Conservation (phyloP, 768 basidiomycete genomes). For the Pleurotus cornucopiae region DNA sequence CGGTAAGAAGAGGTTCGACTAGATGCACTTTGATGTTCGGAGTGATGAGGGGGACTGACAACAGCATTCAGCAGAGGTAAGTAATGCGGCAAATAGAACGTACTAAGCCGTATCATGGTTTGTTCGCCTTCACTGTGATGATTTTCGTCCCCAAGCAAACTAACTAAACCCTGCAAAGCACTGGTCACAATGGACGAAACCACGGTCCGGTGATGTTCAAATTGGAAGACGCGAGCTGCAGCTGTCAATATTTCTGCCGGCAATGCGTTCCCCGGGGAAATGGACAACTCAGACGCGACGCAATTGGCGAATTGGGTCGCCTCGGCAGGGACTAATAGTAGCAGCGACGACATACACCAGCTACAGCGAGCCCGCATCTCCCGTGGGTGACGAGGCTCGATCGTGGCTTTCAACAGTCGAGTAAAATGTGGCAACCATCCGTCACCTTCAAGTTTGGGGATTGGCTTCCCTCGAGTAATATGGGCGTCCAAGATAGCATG, state of each 20-base stretch:
- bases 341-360: slow-evolving; percentile 25
- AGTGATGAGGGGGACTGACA: slow-evolving; percentile 24
- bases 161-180: slow-evolving; percentile 51
- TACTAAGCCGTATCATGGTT: slow-evolving; percentile 34
- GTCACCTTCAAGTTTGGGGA: slow-evolving; percentile 15
- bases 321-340: slow-evolving; percentile 20
- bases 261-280: slow-evolving; percentile 19
- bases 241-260: slow-evolving; percentile 26
- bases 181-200: slow-evolving; percentile 34
- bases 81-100: slow-evolving; percentile 15
- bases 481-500: slow-evolving; percentile 43
- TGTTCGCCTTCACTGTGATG: slow-evolving; percentile 16
- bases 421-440: slow-evolving; percentile 27
- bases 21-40: slow-evolving; percentile 47
- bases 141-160: slow-evolving; percentile 33
- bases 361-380: slow-evolving; percentile 15
- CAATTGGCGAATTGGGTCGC: slow-evolving; percentile 14
- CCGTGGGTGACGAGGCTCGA: slow-evolving; percentile 13
- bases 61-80: slow-evolving; percentile 8
- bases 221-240: slow-evolving; percentile 22
- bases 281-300: slow-evolving; percentile 23
- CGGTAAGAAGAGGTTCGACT: slow-evolving; percentile 68
- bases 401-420: slow-evolving; percentile 15
- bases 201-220: slow-evolving; percentile 17
- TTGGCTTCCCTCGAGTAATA: slow-evolving; percentile 9